Conservation (phyloP, 306 rosid genomes). For the Bauhinia variegata region DNA sequence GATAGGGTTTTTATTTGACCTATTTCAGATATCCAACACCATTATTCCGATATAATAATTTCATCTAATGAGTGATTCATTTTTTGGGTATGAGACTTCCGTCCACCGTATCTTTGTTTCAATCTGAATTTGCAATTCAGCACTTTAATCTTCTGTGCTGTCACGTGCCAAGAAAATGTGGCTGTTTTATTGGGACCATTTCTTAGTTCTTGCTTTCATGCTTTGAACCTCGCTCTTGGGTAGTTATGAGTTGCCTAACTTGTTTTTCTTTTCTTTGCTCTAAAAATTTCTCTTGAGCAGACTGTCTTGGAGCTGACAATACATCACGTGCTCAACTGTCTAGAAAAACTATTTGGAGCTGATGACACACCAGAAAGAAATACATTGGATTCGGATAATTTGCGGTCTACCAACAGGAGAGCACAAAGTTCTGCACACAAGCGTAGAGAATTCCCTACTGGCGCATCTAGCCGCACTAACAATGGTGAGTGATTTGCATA, state of each 20-base stretch:
- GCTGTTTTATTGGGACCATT: too few species aligned
- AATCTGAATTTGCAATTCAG: slow-evolving; percentile 12
- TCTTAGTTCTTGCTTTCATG: background rate
- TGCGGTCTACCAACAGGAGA: slow-evolving; percentile 42
- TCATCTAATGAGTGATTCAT: slow-evolving; percentile 5
- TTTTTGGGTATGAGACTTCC: slow-evolving; percentile 8
- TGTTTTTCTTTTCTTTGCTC: background rate
- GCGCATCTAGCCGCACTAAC: slow-evolving; percentile 38
- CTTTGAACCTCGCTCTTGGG: background rate
- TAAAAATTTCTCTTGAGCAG: slow-evolving; percentile 38
- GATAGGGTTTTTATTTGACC: slow-evolving; percentile 18
- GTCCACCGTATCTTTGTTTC: background rate
- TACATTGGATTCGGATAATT: slow-evolving; percentile 33
- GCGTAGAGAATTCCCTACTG: slow-evolving; percentile 40
- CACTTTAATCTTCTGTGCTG: too few species aligned
- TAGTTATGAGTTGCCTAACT: slow-evolving; percentile 29
- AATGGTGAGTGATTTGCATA: slow-evolving; percentile 51
- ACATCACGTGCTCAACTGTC: slow-evolving; percentile 61
- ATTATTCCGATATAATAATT: background rate
- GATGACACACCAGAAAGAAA: slow-evolving; percentile 40
- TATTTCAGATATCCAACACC: slow-evolving; percentile 9
- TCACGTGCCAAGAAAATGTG: too few species aligned
- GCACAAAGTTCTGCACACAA: slow-evolving; percentile 31
- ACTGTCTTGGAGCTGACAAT: slow-evolving; percentile 59
- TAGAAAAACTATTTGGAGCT: slow-evolving; percentile 58